Base-by-base conservation (phyloP, 2,329 filamentous ascomycete genomes). In the Alternaria panax region DNA sequence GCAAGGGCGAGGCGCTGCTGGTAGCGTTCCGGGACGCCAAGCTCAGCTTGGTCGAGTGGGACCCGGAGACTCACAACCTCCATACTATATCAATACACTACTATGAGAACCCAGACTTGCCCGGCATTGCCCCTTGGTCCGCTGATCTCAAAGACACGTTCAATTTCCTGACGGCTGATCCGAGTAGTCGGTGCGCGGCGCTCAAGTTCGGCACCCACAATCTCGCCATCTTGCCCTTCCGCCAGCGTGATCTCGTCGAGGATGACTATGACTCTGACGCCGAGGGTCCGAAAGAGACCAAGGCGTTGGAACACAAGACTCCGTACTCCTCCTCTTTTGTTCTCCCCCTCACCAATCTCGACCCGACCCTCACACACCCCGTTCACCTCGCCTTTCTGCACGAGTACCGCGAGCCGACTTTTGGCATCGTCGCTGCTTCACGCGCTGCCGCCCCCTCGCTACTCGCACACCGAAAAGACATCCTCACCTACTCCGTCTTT, bases 391-490 rank as follows among this genome's bases (percentile, higher is more conserved):
- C 92, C 55, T 99, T 99, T 78, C 83, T 99, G 66, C 88, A 98
- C 84, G 94, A 98, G 81, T 99, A 99, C 79, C 90, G 95, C 77
- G 95, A 98, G 79, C 94, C 95, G 12, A 99, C 95, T 0, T 97
- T 99, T 80, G 95, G 94, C 57, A 93, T 99, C 61, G 84, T 99
- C 41, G 95, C 92, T 46, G 92, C 93, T 1, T 89, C 88, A 52
- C 82, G 87, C 64, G 84, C 89, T 34, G 87, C 90, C 14, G 93
- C 93, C n/a, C 84, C 85, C 55, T 89, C 92, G 3, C 82, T 98
- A 53, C 79, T 89, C 25, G 81, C 85, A 63, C 91, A 93, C 71
- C 87, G 92, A 65, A 95, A 90, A 73, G 95, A 99, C 75, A 87
- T 92, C 68, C 83, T 97, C 47, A 90, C 89, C 18, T 99, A 97